Evolutionary conservation across 1,284 basidiomycete genomes (phyloP).

Genomic region (Cutaneotrichosporon cyanovorans): DNA sequence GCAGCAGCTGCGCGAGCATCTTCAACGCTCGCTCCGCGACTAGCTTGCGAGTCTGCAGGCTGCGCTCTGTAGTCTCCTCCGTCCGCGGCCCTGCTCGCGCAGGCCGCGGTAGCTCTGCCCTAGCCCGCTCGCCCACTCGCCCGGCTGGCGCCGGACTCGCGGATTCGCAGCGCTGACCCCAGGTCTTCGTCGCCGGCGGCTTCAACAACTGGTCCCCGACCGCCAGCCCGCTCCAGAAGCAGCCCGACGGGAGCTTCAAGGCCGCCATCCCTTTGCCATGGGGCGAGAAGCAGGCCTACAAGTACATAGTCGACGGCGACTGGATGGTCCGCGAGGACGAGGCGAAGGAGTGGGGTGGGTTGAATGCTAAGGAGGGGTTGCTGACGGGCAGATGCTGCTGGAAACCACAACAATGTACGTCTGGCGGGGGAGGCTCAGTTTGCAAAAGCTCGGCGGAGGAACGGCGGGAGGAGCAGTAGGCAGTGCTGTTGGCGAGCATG

Average conservation of each 20-base stretch:
- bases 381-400: constrained; percentile 36
- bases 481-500: too few species aligned
- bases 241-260: constrained; percentile 35
- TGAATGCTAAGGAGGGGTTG: not conserved
- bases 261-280: constrained; percentile 34
- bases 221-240: constrained; percentile 35
- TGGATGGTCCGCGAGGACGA: constrained; percentile 47
- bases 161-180: not conserved
- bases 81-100: not conserved
- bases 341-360: constrained; percentile 46
- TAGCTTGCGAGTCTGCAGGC: too few species aligned
- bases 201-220: constrained; percentile 45
- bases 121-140: not conserved
- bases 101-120: not conserved
- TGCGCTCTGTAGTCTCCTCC: not conserved
- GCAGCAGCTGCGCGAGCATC: too few species aligned
- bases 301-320: constrained; percentile 46
- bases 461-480: too few species aligned
- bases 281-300: constrained; percentile 45
- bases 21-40: too few species aligned
- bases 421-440: too few species aligned
- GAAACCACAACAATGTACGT: constrained; percentile 46
- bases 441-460: too few species aligned
- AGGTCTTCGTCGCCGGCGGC: constrained; percentile 43
- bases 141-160: not conserved